Percentiles rank a stretch among this genome's conserved stretches.
These are phyloP conservation scores for Hymenotorrendiella dingleyae DNA, from an alignment of 2,329 filamentous ascomycete species.

Conservation along the genomic window DNA sequence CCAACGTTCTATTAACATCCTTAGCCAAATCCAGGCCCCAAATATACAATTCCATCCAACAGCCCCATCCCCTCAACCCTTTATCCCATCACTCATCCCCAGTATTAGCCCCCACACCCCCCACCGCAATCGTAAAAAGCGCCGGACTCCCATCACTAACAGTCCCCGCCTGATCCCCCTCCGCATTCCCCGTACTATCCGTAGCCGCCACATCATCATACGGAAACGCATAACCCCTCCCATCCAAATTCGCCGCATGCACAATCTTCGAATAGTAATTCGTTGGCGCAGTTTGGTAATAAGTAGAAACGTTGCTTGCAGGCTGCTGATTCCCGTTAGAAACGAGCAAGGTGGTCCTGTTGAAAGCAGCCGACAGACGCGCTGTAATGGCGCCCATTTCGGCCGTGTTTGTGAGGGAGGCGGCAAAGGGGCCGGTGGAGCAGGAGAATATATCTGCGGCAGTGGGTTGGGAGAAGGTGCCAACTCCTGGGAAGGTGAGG, in stretches of 20 bases:
- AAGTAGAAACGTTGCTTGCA: slow-evolving; percentile 38
- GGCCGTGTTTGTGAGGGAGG: slow-evolving; percentile 12
- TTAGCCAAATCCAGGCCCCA: too few relatives aligned
- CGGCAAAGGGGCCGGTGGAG: slow-evolving; percentile 55
- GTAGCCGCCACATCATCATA: slow-evolving; percentile 62
- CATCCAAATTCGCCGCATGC: slow-evolving; percentile 53
- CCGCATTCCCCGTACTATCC: slow-evolving; percentile 35
- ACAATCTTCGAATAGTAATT: slow-evolving; percentile 61
- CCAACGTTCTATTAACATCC: too few relatives aligned
- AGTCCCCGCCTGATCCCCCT: slow-evolving; percentile 54
- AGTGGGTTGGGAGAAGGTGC: slow-evolving; percentile 50
- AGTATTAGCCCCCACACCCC: too few relatives aligned
- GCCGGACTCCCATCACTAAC: slow-evolving; percentile 42
- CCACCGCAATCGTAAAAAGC: slow-evolving; percentile 15
- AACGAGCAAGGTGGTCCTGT: slow-evolving; percentile 22
- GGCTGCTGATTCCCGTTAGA: slow-evolving; percentile 49
- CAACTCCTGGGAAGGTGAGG: slow-evolving; percentile 35
- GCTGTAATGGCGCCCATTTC: slow-evolving; percentile 17
- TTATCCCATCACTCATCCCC: too few relatives aligned
- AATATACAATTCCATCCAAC: too few relatives aligned
- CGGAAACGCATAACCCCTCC: slow-evolving; percentile 58
- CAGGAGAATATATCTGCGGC: slow-evolving; percentile 62
- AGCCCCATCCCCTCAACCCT: too few relatives aligned
- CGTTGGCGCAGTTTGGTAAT: slow-evolving; percentile 49
- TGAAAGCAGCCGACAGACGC: slow-evolving; percentile 23